Evolutionary conservation across 2,329 filamentous ascomycete species (phyloP).

Genomic region (Ploettnerulaceae sp.): DNA sequence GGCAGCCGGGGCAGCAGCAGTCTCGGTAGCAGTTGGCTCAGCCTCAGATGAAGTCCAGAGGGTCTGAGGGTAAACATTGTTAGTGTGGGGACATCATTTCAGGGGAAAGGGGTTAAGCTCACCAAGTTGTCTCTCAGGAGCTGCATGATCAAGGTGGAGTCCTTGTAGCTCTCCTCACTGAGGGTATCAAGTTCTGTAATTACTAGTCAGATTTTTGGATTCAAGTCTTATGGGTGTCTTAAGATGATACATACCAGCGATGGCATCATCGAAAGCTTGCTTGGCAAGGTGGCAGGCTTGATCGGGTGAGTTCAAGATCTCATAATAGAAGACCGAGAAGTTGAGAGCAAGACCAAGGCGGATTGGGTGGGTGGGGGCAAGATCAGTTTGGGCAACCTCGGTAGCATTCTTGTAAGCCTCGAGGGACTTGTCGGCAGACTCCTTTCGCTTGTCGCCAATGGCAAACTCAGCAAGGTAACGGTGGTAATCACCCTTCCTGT

Average conservation of each 20-base stretch:
- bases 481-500: slow-evolving; percentile 95
- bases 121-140: slow-evolving; percentile 89
- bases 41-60: slow-evolving; percentile 99
- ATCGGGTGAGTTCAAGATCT: slow-evolving; percentile 97
- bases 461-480: slow-evolving; percentile 93
- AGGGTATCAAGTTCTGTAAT: slow-evolving; percentile 77
- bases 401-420: slow-evolving; percentile 99
- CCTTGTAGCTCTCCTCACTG: slow-evolving; percentile 96
- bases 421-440: slow-evolving; percentile 78
- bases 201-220: slow-evolving; percentile 1
- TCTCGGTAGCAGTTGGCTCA: slow-evolving; percentile 64
- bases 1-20: slow-evolving; percentile 53
- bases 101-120: slow-evolving; percentile 6
- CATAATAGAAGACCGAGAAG: slow-evolving; percentile 99
- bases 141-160: slow-evolving; percentile 99
- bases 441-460: slow-evolving; percentile 87
- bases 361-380: slow-evolving; percentile 96
- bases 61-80: slow-evolving; percentile 54
- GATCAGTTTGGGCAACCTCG: slow-evolving; percentile 95
- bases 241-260: slow-evolving; percentile 56
- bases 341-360: slow-evolving; percentile 95
- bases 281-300: slow-evolving; percentile 97
- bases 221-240: neutral
- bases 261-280: slow-evolving; percentile 98
- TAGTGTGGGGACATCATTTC: neutral